Conservation (phyloP, 2,329 filamentous ascomycete species). For the Reticulascus tulasneorum region DNA sequence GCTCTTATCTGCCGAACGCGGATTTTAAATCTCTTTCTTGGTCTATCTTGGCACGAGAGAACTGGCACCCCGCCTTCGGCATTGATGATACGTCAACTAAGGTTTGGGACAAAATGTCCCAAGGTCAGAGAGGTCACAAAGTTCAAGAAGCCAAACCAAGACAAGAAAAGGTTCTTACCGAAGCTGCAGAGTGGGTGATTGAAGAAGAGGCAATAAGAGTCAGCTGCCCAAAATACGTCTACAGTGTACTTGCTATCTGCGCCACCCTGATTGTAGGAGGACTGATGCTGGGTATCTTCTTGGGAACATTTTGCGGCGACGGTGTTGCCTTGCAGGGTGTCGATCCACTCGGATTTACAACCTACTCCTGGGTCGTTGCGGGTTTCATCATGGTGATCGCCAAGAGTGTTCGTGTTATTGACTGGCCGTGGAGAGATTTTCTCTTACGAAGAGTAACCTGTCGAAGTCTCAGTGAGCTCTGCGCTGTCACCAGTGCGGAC, state of each 20-base stretch:
- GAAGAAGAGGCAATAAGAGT: neutral
- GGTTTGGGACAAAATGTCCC: too few species aligned
- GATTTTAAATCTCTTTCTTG: too few species aligned
- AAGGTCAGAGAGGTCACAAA: too few species aligned
- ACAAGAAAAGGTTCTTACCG: too few species aligned
- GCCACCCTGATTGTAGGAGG: neutral
- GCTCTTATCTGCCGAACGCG: too few species aligned
- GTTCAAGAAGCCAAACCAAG: too few species aligned
- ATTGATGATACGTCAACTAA: too few species aligned
- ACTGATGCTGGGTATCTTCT: neutral
- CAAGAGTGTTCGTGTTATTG: conserved; percentile 19
- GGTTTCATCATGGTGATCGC: conserved; percentile 21
- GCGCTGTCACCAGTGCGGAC: conserved; percentile 16
- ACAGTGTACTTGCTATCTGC: fast-evolving
- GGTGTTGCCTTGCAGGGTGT: conserved; percentile 17
- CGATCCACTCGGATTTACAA: conserved; percentile 25
- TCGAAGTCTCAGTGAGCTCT: conserved; percentile 19
- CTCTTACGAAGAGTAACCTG: conserved; percentile 20
- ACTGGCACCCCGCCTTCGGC: too few species aligned
- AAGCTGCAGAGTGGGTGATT: too few species aligned
- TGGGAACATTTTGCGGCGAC: neutral
- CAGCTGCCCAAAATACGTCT: neutral
- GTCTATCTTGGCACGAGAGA: too few species aligned
- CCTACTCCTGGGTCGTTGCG: conserved; percentile 21
- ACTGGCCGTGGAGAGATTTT: conserved; percentile 27